Conservation (phyloP, 805 yeast genomes). For the Torulaspora gathmanii region DNA sequence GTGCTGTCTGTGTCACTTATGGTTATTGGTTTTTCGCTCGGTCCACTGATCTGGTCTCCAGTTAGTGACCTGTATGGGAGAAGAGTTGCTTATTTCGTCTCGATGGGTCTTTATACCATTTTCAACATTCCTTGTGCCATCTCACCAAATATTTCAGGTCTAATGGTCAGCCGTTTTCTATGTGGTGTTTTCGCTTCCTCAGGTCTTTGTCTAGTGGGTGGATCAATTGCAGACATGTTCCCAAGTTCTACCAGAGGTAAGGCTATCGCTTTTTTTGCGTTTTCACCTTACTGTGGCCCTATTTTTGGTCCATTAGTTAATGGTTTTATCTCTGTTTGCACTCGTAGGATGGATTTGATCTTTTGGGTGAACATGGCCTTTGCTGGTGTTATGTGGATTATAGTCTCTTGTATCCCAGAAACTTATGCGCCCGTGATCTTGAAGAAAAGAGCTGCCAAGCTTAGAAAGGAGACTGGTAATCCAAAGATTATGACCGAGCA, state of each 20-base stretch:
- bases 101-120: conserved; percentile 66
- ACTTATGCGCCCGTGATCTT: conserved; percentile 82
- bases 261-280: conserved; percentile 87
- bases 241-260: conserved; percentile 75
- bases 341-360: conserved; percentile 64
- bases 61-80: conserved; percentile 81
- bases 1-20: conserved; percentile 74
- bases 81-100: conserved; percentile 73
- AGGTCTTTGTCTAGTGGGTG: conserved; percentile 83
- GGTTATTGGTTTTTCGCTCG: conserved; percentile 85
- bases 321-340: conserved; percentile 73
- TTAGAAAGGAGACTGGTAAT: conserved; percentile 79
- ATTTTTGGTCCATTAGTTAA: conserved; percentile 84
- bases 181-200: conserved; percentile 85
- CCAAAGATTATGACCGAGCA: conserved; percentile 85
- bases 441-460: conserved; percentile 55
- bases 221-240: conserved; percentile 86
- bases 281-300: conserved; percentile 91
- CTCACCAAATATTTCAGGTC: conserved; percentile 74
- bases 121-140: conserved; percentile 87
- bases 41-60: conserved; percentile 89
- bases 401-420: conserved; percentile 69
- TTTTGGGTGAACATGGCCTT: conserved; percentile 93
- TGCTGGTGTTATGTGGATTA: conserved; percentile 77
- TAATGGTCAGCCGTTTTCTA: conserved; percentile 75